Evolutionary conservation across 2,329 filamentous ascomycete species (phyloP).

Genomic region (Talaromyces funiculosus): DNA sequence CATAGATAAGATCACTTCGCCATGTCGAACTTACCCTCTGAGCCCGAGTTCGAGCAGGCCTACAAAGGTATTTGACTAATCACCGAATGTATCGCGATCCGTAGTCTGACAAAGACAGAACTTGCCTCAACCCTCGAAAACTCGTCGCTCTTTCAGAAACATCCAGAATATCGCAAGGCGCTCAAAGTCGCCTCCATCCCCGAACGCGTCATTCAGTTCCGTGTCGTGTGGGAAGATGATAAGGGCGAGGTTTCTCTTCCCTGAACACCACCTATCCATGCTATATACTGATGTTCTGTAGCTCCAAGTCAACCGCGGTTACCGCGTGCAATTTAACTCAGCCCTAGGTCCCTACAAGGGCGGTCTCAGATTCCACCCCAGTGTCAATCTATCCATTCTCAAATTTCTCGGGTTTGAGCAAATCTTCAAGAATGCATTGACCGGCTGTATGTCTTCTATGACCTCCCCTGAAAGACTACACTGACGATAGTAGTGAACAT

Average conservation of each 20-base stretch:
- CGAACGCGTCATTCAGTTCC: constrained; percentile 95
- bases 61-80: constrained; percentile 65
- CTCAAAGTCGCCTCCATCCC: constrained; percentile 83
- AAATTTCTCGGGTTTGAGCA: constrained; percentile 99
- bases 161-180: constrained; percentile 90
- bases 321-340: constrained; percentile 97
- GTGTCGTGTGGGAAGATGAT: constrained; percentile 95
- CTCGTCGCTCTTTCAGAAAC: constrained; percentile 85
- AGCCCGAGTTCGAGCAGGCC: constrained; percentile 98
- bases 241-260: constrained; percentile 51
- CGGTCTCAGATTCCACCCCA: constrained; percentile 88
- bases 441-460: constrained; percentile 62
- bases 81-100: background rate
- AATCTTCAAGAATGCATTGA: constrained; percentile 99
- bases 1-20: background rate
- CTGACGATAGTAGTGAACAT: constrained; percentile 61
- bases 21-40: constrained; percentile 78
- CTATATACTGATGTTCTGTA: constrained; percentile 26
- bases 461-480: background rate
- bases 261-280: background rate
- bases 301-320: constrained; percentile 88
- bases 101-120: constrained; percentile 51
- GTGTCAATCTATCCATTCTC: constrained; percentile 62
- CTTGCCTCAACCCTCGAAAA: constrained; percentile 91
- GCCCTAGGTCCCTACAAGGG: constrained; percentile 98